Percentiles rank a stretch among this genome's conserved stretches.
phyloP scores from a whole-genome alignment of 1,139 yeast species.

The Geotrichum fermentans region DNA sequence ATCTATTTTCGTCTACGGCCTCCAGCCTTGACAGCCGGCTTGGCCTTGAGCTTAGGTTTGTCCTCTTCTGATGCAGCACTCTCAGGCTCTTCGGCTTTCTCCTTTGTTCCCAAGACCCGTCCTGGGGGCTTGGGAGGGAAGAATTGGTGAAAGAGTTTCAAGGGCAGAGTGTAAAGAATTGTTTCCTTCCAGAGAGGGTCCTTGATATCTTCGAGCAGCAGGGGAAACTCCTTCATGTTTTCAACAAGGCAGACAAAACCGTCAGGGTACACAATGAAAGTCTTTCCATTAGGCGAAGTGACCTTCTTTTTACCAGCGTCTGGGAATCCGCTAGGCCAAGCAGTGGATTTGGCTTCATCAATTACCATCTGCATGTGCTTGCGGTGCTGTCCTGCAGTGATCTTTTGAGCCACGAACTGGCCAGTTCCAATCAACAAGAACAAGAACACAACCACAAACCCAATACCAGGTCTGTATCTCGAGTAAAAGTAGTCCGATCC shows the following conservation, averaged over 20 bases:
- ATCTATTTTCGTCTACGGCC: constrained; percentile 26
- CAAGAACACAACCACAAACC: constrained; percentile 49
- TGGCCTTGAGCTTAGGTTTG: constrained; percentile 18
- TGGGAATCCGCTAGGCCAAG: constrained; percentile 44
- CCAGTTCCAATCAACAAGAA: constrained; percentile 49
- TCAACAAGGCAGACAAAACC: constrained; percentile 67
- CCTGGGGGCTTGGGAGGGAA: constrained; percentile 17
- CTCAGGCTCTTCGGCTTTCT: background rate
- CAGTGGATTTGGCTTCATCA: constrained; percentile 39
- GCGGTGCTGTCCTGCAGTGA: constrained; percentile 54
- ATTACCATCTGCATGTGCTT: constrained; percentile 46
- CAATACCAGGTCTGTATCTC: constrained; percentile 49
- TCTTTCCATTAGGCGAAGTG: constrained; percentile 47
- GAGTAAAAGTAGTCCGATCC: constrained; percentile 39
- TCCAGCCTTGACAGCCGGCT: constrained; percentile 31
- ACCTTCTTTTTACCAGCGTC: constrained; percentile 35
- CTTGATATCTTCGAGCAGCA: constrained; percentile 37
- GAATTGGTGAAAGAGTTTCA: constrained; percentile 20
- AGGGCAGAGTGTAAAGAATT: constrained; percentile 48
- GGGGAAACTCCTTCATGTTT: constrained; percentile 39
- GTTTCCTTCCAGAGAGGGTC: constrained; percentile 54
- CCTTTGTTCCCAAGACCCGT: constrained; percentile 14
- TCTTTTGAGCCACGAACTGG: constrained; percentile 52
- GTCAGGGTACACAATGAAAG: constrained; percentile 59
- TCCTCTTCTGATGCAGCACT: constrained; percentile 1